Conservation (phyloP, 371 early-diverging fungal species). For the Fennellomyces sp. region DNA sequence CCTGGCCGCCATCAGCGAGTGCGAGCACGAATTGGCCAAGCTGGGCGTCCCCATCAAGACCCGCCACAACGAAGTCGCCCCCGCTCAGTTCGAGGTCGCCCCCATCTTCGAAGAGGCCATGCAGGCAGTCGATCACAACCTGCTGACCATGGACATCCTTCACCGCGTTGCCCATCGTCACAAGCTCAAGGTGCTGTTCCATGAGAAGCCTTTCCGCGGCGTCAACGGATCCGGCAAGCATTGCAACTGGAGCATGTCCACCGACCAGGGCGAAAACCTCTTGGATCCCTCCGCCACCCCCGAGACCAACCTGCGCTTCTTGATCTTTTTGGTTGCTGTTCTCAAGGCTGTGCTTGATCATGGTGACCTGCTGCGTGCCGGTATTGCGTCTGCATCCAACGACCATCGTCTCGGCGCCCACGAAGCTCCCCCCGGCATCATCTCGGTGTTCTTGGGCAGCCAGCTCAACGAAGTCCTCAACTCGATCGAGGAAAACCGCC, state of each 20-base stretch:
- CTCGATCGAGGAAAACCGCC: conserved; percentile 86
- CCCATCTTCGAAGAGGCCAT: conserved; percentile 97
- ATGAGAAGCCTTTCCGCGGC: conserved; percentile 99
- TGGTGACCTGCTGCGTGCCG: conserved; percentile 69
- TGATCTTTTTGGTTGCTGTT: conserved; percentile 89
- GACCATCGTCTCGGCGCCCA: conserved; percentile 98
- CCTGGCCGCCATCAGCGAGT: conserved; percentile 88
- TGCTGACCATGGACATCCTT: conserved; percentile 95
- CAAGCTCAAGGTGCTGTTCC: conserved; percentile 95
- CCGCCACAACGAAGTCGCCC: conserved; percentile 99
- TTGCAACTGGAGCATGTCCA: conserved; percentile 98
- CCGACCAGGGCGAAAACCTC: conserved; percentile 94
- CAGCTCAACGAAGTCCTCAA: conserved; percentile 93
- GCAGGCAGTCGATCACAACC: conserved; percentile 98
- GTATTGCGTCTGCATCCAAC: conserved; percentile 92
- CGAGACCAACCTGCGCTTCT: conserved; percentile 96
- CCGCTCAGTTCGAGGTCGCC: conserved; percentile 97
- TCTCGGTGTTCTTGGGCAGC: conserved; percentile 95
- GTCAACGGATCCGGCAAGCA: conserved; percentile 99
- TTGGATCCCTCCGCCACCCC: conserved; percentile 92
- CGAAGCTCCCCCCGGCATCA: conserved; percentile 98
- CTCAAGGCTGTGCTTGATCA: conserved; percentile 92
- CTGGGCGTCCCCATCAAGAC: conserved; percentile 98
- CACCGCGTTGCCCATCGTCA: conserved; percentile 97
- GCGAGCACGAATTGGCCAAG: conserved; percentile 90